phyloP scores from a whole-genome alignment of 768 basidiomycete genomes.

The Agaricus subrufescens region DNA sequence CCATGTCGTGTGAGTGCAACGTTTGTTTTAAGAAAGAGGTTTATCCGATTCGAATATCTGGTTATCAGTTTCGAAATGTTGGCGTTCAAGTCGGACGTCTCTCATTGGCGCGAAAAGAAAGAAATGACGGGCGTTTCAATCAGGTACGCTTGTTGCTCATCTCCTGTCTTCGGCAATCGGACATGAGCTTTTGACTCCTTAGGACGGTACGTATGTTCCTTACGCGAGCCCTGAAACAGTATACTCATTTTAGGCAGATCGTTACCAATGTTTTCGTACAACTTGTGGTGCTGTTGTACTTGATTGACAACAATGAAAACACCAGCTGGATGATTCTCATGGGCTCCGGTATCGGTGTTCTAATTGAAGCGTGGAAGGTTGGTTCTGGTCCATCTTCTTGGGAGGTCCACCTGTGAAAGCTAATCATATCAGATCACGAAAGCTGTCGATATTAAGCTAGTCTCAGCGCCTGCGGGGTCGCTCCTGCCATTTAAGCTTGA shows the following conservation, averaged over 20 bases:
- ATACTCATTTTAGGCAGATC: constrained; percentile 35
- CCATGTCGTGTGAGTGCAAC: constrained; percentile 69
- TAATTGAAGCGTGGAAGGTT: constrained; percentile 95
- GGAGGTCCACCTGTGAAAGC: constrained; percentile 11
- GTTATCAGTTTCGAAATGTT: constrained; percentile 81
- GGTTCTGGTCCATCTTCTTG: constrained; percentile 13
- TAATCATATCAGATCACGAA: constrained; percentile 60
- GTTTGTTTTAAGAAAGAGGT: not conserved
- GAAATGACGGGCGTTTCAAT: constrained; percentile 95
- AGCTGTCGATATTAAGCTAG: constrained; percentile 82
- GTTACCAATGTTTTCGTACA: constrained; percentile 95
- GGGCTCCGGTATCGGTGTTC: constrained; percentile 74
- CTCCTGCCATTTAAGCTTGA: constrained; percentile 73
- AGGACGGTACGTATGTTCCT: constrained; percentile 47
- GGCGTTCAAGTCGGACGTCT: constrained; percentile 92
- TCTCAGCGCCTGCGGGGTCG: constrained; percentile 57
- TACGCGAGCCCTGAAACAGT: not conserved
- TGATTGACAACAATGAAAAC: constrained; percentile 92
- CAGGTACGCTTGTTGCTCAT: constrained; percentile 45
- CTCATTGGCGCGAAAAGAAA: constrained; percentile 92
- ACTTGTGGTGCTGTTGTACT: constrained; percentile 83
- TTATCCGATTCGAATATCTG: constrained; percentile 43
- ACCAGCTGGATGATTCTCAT: constrained; percentile 98
- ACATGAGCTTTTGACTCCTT: constrained; percentile 6
- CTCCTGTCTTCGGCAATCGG: constrained; percentile 6